Conservation (phyloP, 176 grass and related monocot genomes). For the Pontederia paniculata region DNA sequence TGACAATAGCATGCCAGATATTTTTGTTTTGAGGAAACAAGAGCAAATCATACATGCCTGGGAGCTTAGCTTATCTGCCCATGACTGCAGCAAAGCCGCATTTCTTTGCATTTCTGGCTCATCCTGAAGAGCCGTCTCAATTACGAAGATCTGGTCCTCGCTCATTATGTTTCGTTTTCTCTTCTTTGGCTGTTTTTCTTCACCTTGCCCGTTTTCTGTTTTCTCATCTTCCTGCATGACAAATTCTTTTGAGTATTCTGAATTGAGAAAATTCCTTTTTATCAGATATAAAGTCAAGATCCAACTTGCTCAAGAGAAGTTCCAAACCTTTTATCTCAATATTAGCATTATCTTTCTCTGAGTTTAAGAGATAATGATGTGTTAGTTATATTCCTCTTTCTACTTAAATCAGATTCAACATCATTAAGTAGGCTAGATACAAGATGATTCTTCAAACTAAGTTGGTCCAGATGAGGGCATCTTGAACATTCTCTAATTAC, state of each 20-base stretch:
- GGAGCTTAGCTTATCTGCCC: slow-evolving; percentile 65
- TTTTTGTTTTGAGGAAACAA: background rate
- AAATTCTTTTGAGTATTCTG: slow-evolving; percentile 48
- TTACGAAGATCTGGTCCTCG: slow-evolving; percentile 56
- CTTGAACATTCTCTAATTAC: slow-evolving; percentile 34
- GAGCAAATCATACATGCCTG: slow-evolving; percentile 28
- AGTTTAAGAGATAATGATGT: slow-evolving; percentile 10
- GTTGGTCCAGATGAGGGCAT: slow-evolving; percentile 44
- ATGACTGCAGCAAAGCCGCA: slow-evolving; percentile 43
- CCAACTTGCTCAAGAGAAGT: slow-evolving; percentile 26
- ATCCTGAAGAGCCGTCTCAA: slow-evolving; percentile 74
- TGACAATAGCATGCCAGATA: background rate
- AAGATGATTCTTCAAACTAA: slow-evolving; percentile 26
- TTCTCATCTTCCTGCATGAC: slow-evolving; percentile 54
- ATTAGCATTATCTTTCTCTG: slow-evolving; percentile 10
- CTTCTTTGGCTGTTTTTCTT: slow-evolving; percentile 73
- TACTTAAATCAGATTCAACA: slow-evolving; percentile 7
- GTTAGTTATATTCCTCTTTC: slow-evolving; percentile 13
- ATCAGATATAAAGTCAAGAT: slow-evolving; percentile 29
- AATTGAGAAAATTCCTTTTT: slow-evolving; percentile 28
- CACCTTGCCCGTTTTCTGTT: slow-evolving; percentile 37
- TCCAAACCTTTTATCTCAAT: slow-evolving; percentile 17
- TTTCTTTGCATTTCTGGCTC: slow-evolving; percentile 96
- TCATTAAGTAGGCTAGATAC: slow-evolving; percentile 11
- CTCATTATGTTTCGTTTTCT: slow-evolving; percentile 93